Evolutionary conservation across 1,284 basidiomycete genomes (phyloP).

Genomic region (Malassezia vespertilionis): DNA sequence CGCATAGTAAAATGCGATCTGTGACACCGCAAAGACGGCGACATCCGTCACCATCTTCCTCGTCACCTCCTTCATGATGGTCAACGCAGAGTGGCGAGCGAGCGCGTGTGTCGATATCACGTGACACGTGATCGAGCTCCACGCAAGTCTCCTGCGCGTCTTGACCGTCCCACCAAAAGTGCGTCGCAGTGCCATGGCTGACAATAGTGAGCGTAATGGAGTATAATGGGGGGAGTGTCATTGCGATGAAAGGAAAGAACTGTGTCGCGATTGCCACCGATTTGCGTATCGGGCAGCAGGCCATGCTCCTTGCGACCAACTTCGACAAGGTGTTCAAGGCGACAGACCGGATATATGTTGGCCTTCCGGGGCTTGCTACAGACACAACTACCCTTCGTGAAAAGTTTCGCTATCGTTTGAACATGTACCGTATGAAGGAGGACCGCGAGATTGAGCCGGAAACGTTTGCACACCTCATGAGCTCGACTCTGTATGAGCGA

Average conservation of each 20-base stretch:
- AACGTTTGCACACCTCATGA: constrained; percentile 89
- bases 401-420: constrained; percentile 65
- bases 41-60: constrained; percentile 42
- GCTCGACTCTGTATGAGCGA: constrained; percentile 91
- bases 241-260: constrained; percentile 98
- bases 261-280: constrained; percentile 98
- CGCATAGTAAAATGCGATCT: constrained; percentile 49
- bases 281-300: constrained; percentile 79
- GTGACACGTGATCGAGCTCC: constrained; percentile 12
- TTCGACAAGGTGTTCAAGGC: constrained; percentile 95
- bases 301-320: constrained; percentile 75
- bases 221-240: constrained; percentile 87
- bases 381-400: constrained; percentile 77
- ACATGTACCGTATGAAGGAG: constrained; percentile 99
- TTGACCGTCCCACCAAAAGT: constrained; percentile 12
- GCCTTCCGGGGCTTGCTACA: constrained; percentile 81
- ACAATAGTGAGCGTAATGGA: constrained; percentile 52
- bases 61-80: constrained; percentile 33
- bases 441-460: constrained; percentile 92
- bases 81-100: not conserved
- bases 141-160: not conserved
- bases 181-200: not conserved
- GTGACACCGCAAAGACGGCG: constrained; percentile 37
- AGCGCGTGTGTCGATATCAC: not conserved
- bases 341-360: constrained; percentile 82